These are phyloP conservation scores for Cercophora newfieldiana DNA, from an alignment of 495 filamentous ascomycete species.

Conservation along the genomic window DNA sequence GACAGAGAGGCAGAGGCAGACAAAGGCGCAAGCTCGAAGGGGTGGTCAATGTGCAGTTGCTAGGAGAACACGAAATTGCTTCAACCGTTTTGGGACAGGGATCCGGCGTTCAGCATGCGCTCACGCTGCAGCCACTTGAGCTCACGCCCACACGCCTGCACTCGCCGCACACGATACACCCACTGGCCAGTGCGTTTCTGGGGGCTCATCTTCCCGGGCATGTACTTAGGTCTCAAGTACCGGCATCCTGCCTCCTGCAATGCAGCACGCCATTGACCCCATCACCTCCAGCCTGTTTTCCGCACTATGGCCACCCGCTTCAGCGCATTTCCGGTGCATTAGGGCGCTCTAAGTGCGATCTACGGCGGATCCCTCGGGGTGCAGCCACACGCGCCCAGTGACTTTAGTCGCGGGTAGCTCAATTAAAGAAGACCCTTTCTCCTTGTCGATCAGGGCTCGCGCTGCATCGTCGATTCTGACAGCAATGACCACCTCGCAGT, in stretches of 20 bases:
- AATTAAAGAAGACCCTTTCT: slow-evolving; percentile 15
- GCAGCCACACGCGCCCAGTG: slow-evolving; percentile 18
- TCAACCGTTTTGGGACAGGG: slow-evolving; percentile 38
- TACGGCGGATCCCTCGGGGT: not conserved
- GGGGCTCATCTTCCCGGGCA: slow-evolving; percentile 18
- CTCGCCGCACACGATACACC: slow-evolving; percentile 20
- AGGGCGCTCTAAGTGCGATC: not conserved
- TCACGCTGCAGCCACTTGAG: slow-evolving; percentile 32
- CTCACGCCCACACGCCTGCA: slow-evolving; percentile 18
- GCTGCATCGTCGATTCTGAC: not conserved
- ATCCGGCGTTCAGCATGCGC: slow-evolving; percentile 31
- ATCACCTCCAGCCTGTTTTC: not conserved
- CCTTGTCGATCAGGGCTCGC: slow-evolving; percentile 26
- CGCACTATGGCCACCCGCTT: slow-evolving; percentile 1
- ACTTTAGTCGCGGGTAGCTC: slow-evolving; percentile 26
- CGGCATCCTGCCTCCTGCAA: slow-evolving; percentile 22
- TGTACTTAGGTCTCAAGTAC: slow-evolving; percentile 31
- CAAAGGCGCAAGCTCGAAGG: slow-evolving; percentile 22
- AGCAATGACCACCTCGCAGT: slow-evolving; percentile 16
- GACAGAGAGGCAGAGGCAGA: slow-evolving; percentile 10
- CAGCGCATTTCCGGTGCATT: not conserved
- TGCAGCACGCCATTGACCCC: slow-evolving; percentile 8
- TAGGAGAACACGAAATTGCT: slow-evolving; percentile 37
- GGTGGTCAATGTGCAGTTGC: slow-evolving; percentile 29
- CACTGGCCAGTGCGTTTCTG: slow-evolving; percentile 29